Conservation (phyloP, 140 eudicot species). For the Erigeron philadelphicus region DNA sequence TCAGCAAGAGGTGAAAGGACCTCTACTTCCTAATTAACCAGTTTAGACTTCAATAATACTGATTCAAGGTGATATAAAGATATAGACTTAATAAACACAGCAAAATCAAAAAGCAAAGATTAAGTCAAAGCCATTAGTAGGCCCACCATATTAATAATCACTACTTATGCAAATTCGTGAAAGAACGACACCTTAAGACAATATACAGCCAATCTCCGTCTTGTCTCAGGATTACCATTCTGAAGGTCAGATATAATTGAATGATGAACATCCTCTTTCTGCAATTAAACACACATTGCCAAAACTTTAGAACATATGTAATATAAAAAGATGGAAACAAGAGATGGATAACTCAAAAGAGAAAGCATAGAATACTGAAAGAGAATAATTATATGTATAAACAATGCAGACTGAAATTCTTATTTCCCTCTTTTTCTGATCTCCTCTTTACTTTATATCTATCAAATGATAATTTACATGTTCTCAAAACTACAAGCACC, state of each 20-base stretch:
- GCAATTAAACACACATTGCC: conserved; percentile 33
- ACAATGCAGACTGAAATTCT: background rate
- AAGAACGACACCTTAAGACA: conserved; percentile 74
- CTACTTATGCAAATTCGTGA: conserved; percentile 6
- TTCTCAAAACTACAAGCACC: background rate
- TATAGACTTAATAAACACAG: background rate
- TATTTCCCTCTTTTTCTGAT: background rate
- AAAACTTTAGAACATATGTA: conserved; percentile 18
- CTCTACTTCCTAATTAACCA: conserved; percentile 12
- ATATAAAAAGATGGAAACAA: background rate
- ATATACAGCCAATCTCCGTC: conserved; percentile 96
- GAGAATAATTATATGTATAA: conserved; percentile 1
- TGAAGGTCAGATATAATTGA: conserved; percentile 97
- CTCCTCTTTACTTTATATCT: background rate
- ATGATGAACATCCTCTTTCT: conserved; percentile 99
- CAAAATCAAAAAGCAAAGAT: conserved; percentile 2
- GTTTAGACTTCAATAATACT: background rate
- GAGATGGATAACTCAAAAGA: conserved; percentile 5
- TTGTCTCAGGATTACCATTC: conserved; percentile 94
- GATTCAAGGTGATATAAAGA: background rate
- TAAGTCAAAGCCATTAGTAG: background rate
- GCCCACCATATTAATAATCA: conserved; percentile 2
- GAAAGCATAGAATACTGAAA: background rate
- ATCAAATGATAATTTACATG: background rate
- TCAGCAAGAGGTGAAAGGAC: conserved; percentile 3